Conservation (phyloP, 2,329 filamentous ascomycete species). For the Sarocladium kiliense region DNA sequence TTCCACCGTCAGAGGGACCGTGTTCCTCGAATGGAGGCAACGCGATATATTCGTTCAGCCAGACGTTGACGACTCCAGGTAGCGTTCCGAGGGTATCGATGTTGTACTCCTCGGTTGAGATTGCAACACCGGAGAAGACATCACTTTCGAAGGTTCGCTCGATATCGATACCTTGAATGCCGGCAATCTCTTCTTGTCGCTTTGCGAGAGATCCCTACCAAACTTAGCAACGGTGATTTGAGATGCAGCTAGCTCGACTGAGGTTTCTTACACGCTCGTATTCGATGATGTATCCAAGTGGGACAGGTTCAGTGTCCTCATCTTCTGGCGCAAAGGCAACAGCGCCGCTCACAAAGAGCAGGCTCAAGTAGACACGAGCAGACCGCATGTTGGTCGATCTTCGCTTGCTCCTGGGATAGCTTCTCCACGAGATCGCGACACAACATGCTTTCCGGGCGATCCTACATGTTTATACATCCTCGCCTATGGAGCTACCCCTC, state of each 20-base stretch:
- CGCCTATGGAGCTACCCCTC: background rate
- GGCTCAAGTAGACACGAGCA: background rate
- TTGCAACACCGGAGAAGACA: constrained; percentile 19
- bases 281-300: background rate
- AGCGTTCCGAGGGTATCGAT: constrained; percentile 15
- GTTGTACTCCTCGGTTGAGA: constrained; percentile 15
- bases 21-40: background rate
- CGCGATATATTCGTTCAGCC: constrained; percentile 13
- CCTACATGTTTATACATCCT: background rate
- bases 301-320: background rate
- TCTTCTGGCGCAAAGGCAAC: background rate
- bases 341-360: background rate
- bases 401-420: background rate
- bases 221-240: no score
- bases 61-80: constrained; percentile 17
- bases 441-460: background rate
- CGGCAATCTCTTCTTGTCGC: constrained; percentile 6
- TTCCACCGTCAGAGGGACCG: background rate
- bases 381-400: background rate
- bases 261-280: background rate
- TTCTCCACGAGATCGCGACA: background rate
- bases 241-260: background rate
- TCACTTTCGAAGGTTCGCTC: constrained; percentile 13
- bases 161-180: constrained; percentile 11
- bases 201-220: background rate